Evolutionary conservation across 2,329 filamentous ascomycete species (phyloP), one percentile per base, ranked within the genome.

Genomic region (Sclerotinia subarctica): DNA sequence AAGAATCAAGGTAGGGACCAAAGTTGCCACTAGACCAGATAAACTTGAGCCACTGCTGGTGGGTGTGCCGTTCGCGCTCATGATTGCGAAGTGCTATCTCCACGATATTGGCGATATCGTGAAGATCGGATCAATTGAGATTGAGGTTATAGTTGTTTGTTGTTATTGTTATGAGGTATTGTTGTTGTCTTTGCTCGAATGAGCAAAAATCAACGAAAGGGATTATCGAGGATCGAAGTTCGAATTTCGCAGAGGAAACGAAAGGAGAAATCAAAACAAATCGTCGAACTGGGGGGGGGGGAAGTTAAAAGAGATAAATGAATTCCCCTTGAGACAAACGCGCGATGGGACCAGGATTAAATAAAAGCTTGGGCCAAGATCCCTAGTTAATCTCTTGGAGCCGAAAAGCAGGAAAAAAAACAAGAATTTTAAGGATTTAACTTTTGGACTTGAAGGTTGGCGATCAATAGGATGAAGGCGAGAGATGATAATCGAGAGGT

Each of bases 1-100:
- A 32, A 82, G 77, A 58, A 82, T 72, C 26, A 82, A 71, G 17
- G 83, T 74, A 38, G 83, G 80, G 8, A 83, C 73, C 52, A 86
- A 76, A 19, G 82, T 84, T 52, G 81, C 79, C 42, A 86, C 69
- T 63, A 86, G 76, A 21, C 80, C 81, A 4, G 75, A 77, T 35
- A 77, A 52, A 52, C 76, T 76, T 53, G 71, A 60, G 42, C 69
- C 66, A 21, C 67, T 58, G 38, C 70, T 72, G 13, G 62, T 19
- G 26, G 63, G 51, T 7, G 69, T 17, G 38, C 21, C 6, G 19
- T 26, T 24, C 13, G 21, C 24, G 47, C 15, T 5, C 57, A 60
- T 66, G 53, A 32, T 49, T 24, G 21, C 21, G 15, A 21, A 62
- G 56, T 32, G 51, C 35, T 67, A 35, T 52, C 24, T 17, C 62